These are phyloP conservation scores for Podospora didyma DNA, from an alignment of 495 filamentous ascomycete genomes.

Conservation along the genomic window DNA sequence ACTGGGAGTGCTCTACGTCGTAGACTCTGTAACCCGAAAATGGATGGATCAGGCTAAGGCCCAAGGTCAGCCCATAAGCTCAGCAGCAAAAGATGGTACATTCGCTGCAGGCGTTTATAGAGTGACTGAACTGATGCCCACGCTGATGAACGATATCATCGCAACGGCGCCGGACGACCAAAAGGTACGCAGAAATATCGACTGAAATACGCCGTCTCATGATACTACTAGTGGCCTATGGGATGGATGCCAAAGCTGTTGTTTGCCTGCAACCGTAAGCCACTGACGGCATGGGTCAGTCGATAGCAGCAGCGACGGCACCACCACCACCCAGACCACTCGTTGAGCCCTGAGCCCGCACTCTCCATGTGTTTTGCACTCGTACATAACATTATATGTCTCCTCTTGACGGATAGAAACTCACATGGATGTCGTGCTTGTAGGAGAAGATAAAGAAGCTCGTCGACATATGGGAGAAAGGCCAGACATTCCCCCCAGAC, in stretches of 20 bases:
- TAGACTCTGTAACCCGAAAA: slow-evolving; percentile 99
- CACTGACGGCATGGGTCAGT: neutral
- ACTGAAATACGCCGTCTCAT: slow-evolving; percentile 10
- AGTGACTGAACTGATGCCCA: slow-evolving; percentile 90
- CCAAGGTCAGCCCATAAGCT: slow-evolving; percentile 73
- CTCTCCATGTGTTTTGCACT: neutral
- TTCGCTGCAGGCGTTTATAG: slow-evolving; percentile 93
- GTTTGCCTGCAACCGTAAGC: neutral
- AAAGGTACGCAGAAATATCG: slow-evolving; percentile 74
- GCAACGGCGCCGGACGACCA: slow-evolving; percentile 86
- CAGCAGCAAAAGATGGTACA: slow-evolving; percentile 77
- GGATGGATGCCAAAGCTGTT: neutral
- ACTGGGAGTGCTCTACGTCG: slow-evolving; percentile 97
- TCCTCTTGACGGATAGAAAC: slow-evolving; percentile 30
- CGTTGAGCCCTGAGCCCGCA: too few relatives aligned
- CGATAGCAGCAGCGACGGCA: too few relatives aligned
- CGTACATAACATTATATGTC: slow-evolving; percentile 6
- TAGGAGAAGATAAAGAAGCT: slow-evolving; percentile 97
- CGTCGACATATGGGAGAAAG: slow-evolving; percentile 96
- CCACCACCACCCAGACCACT: too few relatives aligned
- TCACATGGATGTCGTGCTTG: slow-evolving; percentile 37
- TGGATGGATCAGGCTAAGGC: slow-evolving; percentile 95
- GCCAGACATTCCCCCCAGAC: slow-evolving; percentile 77
- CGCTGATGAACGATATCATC: slow-evolving; percentile 93
- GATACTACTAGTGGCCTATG: neutral